Evolutionary conservation across 2,329 filamentous ascomycete genomes (phyloP).

Genomic region (Clarireedia sp.): DNA sequence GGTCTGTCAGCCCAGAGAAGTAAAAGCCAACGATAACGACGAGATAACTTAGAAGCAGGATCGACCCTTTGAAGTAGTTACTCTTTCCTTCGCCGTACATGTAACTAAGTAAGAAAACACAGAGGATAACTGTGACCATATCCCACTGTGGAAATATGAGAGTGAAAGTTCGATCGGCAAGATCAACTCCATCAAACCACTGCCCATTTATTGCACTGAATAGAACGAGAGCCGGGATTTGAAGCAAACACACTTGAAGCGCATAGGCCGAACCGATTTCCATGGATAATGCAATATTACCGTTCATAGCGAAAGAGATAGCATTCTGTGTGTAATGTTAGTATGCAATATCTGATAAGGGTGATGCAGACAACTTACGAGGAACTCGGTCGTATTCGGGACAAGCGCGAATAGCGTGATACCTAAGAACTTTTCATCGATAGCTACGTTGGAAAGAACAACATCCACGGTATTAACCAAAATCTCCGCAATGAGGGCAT

Average conservation of each 20-base stretch:
- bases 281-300: conserved; percentile 97
- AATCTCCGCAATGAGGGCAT: conserved; percentile 96
- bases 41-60: conserved; percentile 84
- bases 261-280: conserved; percentile 98
- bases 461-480: conserved; percentile 94
- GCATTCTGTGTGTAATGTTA: conserved; percentile 54
- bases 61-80: conserved; percentile 99
- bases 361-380: conserved; percentile 50
- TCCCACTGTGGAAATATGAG: conserved; percentile 98
- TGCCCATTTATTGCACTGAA: conserved; percentile 72
- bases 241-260: conserved; percentile 87
- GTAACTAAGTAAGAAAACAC: conserved; percentile 92
- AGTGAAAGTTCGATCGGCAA: conserved; percentile 62
- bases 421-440: conserved; percentile 95
- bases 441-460: conserved; percentile 81
- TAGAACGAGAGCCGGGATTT: conserved; percentile 85
- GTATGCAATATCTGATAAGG: conserved; percentile 1
- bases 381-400: conserved; percentile 94
- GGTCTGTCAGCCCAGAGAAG: conserved; percentile 52
- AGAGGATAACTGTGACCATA: conserved; percentile 93
- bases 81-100: conserved; percentile 98
- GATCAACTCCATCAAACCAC: conserved; percentile 45
- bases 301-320: conserved; percentile 99
- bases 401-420: conserved; percentile 96
- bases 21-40: conserved; percentile 91